phyloP scores from a whole-genome alignment of 768 basidiomycete genomes.

The Dacryopinax spathularia region DNA sequence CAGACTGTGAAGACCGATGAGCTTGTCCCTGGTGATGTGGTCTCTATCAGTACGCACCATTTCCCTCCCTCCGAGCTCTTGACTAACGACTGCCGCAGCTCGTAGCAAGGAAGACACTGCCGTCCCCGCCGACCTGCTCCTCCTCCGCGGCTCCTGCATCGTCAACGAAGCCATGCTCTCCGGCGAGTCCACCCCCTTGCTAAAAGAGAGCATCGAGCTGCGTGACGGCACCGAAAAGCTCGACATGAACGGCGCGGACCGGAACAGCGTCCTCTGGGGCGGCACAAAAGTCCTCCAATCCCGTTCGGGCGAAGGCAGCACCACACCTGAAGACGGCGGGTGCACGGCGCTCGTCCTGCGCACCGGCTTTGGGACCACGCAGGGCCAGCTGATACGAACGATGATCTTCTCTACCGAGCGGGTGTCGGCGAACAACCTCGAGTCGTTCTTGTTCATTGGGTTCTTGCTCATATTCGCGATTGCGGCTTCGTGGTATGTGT shows the following conservation, averaged over 20 bases:
- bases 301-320: conserved; percentile 8
- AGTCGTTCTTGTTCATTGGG: conserved; percentile 94
- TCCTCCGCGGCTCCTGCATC: conserved; percentile 85
- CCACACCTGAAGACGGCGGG: conserved; percentile 46
- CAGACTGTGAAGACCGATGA: conserved; percentile 64
- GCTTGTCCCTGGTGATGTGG: conserved; percentile 81
- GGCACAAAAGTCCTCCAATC: conserved; percentile 96
- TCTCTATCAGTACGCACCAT: conserved; percentile 44
- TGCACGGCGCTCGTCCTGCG: conserved; percentile 85
- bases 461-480: conserved; percentile 96
- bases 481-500: conserved; percentile 96
- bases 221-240: conserved; percentile 58
- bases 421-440: conserved; percentile 88
- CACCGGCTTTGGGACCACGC: conserved; percentile 94
- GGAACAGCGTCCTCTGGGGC: conserved; percentile 79
- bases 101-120: conserved; percentile 57
- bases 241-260: conserved; percentile 76
- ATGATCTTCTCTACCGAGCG: conserved; percentile 99
- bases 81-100: conserved; percentile 15
- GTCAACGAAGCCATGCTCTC: conserved; percentile 99
- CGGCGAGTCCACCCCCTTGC: conserved; percentile 89
- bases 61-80: background rate
- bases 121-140: conserved; percentile 83
- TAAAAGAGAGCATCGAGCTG: conserved; percentile 89
- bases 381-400: conserved; percentile 91